phyloP scores from a whole-genome alignment of 1,139 yeast genomes.

The Hansenula lynferdii region DNA sequence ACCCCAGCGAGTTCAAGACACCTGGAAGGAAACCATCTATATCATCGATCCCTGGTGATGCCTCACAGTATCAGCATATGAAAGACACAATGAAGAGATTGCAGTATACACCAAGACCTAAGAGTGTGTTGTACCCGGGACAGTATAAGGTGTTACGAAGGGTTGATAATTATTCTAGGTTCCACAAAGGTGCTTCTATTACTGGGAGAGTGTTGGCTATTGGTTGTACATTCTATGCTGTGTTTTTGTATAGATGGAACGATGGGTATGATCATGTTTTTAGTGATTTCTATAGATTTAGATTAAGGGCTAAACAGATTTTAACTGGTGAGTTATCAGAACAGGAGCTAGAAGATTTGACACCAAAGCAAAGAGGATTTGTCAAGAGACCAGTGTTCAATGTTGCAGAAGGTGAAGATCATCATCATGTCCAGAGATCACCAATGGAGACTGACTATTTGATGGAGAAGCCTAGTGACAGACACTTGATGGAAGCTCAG shows the following conservation, averaged over 20 bases:
- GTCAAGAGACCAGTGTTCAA: conserved; percentile 19
- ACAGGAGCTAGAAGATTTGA: conserved; percentile 60
- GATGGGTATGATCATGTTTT: conserved; percentile 78
- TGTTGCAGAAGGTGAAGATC: not conserved
- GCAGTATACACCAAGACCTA: conserved; percentile 77
- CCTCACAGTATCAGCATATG: conserved; percentile 65
- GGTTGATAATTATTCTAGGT: conserved; percentile 48
- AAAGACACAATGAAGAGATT: conserved; percentile 69
- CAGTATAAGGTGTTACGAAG: conserved; percentile 69
- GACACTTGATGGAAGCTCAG: conserved; percentile 75
- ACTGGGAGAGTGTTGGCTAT: conserved; percentile 44
- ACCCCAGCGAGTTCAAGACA: conserved; percentile 70
- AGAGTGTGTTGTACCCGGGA: conserved; percentile 71
- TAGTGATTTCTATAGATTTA: conserved; percentile 58
- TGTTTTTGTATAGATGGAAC: conserved; percentile 80
- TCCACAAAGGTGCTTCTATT: conserved; percentile 50
- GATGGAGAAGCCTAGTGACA: conserved; percentile 64
- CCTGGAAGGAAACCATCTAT: conserved; percentile 53
- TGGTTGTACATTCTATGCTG: conserved; percentile 48
- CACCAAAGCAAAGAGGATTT: conserved; percentile 30
- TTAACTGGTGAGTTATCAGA: conserved; percentile 48
- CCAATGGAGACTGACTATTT: conserved; percentile 40
- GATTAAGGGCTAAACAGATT: conserved; percentile 50
- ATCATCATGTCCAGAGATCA: conserved; percentile 1
- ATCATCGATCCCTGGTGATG: conserved; percentile 60